Evolutionary conservation across 805 yeast species (phyloP).

Genomic region (Yamadazyma takamatsuzukensis): DNA sequence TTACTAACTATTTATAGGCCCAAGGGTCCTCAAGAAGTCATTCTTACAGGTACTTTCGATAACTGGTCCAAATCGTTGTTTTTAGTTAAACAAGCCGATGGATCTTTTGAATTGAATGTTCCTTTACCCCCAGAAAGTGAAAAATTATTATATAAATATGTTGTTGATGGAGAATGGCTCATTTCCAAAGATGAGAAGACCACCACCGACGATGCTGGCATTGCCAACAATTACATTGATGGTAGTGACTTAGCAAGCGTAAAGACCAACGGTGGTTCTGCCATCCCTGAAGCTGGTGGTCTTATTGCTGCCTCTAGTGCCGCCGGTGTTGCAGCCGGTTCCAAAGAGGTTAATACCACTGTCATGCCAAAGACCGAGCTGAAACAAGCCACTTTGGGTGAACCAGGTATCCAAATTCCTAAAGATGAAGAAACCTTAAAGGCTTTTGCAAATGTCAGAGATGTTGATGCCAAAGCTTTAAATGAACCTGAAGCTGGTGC

Average conservation of each 20-base stretch:
- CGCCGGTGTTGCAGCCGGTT: slow-evolving; percentile 4
- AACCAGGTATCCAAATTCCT: slow-evolving; percentile 74
- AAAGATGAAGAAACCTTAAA: slow-evolving; percentile 57
- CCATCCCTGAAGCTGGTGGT: slow-evolving; percentile 33
- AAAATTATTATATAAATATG: slow-evolving; percentile 52
- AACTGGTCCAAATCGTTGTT: slow-evolving; percentile 60
- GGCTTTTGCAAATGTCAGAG: slow-evolving; percentile 58
- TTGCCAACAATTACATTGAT: slow-evolving; percentile 48
- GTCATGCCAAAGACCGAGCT: slow-evolving; percentile 34
- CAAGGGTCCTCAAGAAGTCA: slow-evolving; percentile 47
- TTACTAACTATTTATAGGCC: slow-evolving; percentile 38
- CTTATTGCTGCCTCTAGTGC: slow-evolving; percentile 45
- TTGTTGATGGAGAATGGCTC: slow-evolving; percentile 70
- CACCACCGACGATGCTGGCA: slow-evolving; percentile 49
- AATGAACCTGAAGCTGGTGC: slow-evolving; percentile 35
- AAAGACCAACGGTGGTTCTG: slow-evolving; percentile 15
- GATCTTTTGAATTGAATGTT: slow-evolving; percentile 56
- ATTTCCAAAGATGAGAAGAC: slow-evolving; percentile 35
- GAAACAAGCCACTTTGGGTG: slow-evolving; percentile 47
- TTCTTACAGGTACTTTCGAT: slow-evolving; percentile 70
- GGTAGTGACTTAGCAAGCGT: slow-evolving; percentile 27
- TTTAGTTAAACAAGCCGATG: slow-evolving; percentile 56
- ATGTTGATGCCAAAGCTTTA: slow-evolving; percentile 47
- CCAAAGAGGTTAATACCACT: slow-evolving; percentile 24
- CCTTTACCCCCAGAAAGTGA: slow-evolving; percentile 47